These are phyloP conservation scores for Clohesyomyces aquaticus DNA, from an alignment of 495 filamentous ascomycete species.

Conservation along the genomic window DNA sequence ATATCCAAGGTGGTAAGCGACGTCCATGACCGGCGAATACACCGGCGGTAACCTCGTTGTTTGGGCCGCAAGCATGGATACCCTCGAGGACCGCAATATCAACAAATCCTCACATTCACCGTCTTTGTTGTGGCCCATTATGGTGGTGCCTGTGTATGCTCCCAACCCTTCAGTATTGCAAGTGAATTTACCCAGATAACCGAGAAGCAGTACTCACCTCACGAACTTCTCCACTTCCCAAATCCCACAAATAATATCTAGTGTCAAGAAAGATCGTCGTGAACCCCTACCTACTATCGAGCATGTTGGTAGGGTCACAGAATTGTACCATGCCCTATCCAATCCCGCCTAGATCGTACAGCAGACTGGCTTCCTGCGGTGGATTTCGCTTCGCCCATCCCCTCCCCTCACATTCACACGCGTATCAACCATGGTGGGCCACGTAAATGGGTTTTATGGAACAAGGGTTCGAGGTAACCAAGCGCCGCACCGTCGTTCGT, in stretches of 20 bases:
- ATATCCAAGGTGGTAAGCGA: background rate
- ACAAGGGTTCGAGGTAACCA: constrained; percentile 29
- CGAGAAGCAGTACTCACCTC: constrained; percentile 11
- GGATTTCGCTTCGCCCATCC: background rate
- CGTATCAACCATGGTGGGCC: constrained; percentile 7
- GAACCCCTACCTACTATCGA: background rate
- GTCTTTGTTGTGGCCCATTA: background rate
- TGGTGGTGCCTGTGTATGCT: no score
- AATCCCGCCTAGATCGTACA: no score
- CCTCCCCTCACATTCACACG: constrained; percentile 18
- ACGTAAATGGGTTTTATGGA: constrained; percentile 24
- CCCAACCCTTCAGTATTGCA: background rate
- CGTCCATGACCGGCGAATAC: background rate
- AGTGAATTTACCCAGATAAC: constrained; percentile 31
- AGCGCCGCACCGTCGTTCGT: constrained; percentile 25
- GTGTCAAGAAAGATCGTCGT: background rate
- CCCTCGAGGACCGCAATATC: background rate
- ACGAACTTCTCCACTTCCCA: constrained; percentile 6
- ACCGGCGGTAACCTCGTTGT: background rate
- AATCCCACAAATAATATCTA: constrained; percentile 21
- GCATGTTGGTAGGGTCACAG: no score
- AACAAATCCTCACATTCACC: background rate
- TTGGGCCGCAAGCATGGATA: background rate
- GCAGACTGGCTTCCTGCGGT: background rate
- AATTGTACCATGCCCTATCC: no score